A percentile compares a stretch with the other conserved stretches of the same genome.
Conservation (phyloP, 163 green algal genomes). For the Scenedesmus sp. region DNA sequence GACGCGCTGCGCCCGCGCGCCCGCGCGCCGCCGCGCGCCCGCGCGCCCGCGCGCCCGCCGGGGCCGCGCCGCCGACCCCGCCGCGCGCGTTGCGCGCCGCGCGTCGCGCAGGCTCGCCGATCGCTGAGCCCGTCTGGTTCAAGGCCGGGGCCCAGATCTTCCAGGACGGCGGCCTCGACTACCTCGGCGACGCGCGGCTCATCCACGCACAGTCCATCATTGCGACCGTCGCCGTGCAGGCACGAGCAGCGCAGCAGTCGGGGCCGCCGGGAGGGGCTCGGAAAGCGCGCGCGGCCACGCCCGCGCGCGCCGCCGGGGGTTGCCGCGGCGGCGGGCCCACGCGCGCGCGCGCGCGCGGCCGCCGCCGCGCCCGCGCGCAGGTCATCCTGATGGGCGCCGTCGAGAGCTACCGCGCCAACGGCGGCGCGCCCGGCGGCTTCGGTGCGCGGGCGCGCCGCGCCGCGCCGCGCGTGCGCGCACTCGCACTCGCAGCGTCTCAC, state of each 20-base stretch:
- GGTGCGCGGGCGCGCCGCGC: neutral
- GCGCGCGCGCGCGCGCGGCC: neutral
- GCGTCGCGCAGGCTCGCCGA: slow-evolving; percentile 49
- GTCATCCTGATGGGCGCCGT: slow-evolving; percentile 87
- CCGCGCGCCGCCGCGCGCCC: no score
- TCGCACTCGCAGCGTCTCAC: no score
- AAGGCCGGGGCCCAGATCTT: slow-evolving; percentile 94
- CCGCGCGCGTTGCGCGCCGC: no score
- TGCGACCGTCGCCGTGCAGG: slow-evolving; percentile 80
- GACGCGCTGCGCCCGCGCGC: no score
- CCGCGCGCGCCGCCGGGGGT: neutral
- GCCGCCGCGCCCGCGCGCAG: slow-evolving; percentile 20
- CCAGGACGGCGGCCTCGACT: slow-evolving; percentile 84
- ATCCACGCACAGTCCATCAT: slow-evolving; percentile 90
- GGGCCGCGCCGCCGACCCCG: no score
- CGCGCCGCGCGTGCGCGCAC: no score
- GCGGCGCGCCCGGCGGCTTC: slow-evolving; percentile 54
- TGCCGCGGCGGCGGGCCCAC: no score
- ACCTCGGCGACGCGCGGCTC: slow-evolving; percentile 85
- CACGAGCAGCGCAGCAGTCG: slow-evolving; percentile 42
- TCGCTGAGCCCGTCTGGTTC: slow-evolving; percentile 79
- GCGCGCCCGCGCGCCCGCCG: no score
- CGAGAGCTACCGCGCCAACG: slow-evolving; percentile 86
- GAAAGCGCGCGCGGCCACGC: neutral
- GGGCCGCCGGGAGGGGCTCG: neutral